phyloP scores from a whole-genome alignment of 257 asterid species.

The Eucommia ulmoides region DNA sequence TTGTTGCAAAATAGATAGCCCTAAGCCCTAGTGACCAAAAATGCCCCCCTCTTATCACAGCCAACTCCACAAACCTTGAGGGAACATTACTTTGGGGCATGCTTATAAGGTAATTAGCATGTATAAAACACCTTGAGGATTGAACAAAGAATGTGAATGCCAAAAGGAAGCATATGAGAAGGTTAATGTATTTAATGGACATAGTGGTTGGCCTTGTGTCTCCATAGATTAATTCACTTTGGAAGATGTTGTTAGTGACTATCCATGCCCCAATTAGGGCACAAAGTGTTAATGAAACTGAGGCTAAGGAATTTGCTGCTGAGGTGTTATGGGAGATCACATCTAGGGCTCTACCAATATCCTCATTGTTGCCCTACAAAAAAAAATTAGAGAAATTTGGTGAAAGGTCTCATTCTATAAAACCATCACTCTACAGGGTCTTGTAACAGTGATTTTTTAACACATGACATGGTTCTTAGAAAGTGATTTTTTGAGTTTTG shows the following conservation, averaged over 20 bases:
- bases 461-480: too few relatives aligned
- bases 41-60: not conserved
- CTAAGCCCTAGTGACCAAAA: not conserved
- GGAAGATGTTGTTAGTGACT: constrained; percentile 45
- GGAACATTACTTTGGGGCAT: too few relatives aligned
- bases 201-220: constrained; percentile 54
- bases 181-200: constrained; percentile 48
- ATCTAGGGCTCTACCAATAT: constrained; percentile 32
- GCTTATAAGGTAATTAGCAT: constrained; percentile 50
- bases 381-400: too few relatives aligned
- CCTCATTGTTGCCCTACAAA: constrained; percentile 27
- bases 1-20: not conserved
- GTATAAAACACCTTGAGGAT: constrained; percentile 54
- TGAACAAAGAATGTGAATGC: constrained; percentile 63
- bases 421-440: too few relatives aligned
- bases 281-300: constrained; percentile 39
- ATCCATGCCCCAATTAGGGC: constrained; percentile 64
- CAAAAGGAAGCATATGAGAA: constrained; percentile 43
- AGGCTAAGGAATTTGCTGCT: constrained; percentile 43
- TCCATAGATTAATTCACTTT: constrained; percentile 48
- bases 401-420: too few relatives aligned
- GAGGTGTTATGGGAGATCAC: constrained; percentile 39
- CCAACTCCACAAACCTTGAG: too few relatives aligned
- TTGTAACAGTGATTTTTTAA: too few relatives aligned
- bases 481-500: too few relatives aligned